Percentiles rank a stretch among this genome's conserved stretches.
Conservation (phyloP, 257 asterid genomes). For the Penstemon newberryi region DNA sequence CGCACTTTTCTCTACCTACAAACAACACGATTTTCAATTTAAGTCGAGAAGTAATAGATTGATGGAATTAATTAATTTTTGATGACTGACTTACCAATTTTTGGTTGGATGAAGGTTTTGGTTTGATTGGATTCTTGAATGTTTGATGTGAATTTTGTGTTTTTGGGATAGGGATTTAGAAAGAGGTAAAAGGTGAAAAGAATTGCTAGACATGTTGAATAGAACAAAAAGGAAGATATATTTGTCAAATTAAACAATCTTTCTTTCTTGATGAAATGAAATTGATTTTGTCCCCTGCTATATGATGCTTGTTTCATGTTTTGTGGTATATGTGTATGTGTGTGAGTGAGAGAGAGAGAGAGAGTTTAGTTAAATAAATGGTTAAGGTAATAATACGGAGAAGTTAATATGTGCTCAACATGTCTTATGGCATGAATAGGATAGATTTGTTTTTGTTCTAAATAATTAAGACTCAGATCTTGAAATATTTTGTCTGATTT, state of each 20-base stretch:
- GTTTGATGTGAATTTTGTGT: slow-evolving; percentile 20
- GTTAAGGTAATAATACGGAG: not conserved
- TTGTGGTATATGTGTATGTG: slow-evolving; percentile 6
- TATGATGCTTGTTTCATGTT: slow-evolving; percentile 18
- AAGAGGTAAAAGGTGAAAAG: slow-evolving; percentile 32
- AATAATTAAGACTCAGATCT: slow-evolving; percentile 1
- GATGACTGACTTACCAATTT: slow-evolving; percentile 18
- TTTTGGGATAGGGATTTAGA: not conserved
- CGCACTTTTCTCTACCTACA: slow-evolving; percentile 34
- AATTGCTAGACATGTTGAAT: slow-evolving; percentile 17
- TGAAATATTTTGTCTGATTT: not conserved
- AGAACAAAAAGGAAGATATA: slow-evolving; percentile 31
- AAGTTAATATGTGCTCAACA: slow-evolving; percentile 14
- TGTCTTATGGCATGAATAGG: not conserved
- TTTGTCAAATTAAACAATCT: slow-evolving; percentile 18
- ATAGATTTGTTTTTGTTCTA: not conserved
- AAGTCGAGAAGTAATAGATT: not conserved
- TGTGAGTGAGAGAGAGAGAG: not conserved
- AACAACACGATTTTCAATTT: not conserved
- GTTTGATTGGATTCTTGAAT: slow-evolving; percentile 14
- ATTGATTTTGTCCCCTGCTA: slow-evolving; percentile 17
- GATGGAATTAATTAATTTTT: not conserved
- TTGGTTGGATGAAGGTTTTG: slow-evolving; percentile 18
- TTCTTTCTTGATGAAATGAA: slow-evolving; percentile 20
- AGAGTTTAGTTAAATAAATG: not conserved